These are phyloP conservation scores for Plectosphaerella sp. DNA, from an alignment of 2,329 filamentous ascomycete species.

Conservation along the genomic window DNA sequence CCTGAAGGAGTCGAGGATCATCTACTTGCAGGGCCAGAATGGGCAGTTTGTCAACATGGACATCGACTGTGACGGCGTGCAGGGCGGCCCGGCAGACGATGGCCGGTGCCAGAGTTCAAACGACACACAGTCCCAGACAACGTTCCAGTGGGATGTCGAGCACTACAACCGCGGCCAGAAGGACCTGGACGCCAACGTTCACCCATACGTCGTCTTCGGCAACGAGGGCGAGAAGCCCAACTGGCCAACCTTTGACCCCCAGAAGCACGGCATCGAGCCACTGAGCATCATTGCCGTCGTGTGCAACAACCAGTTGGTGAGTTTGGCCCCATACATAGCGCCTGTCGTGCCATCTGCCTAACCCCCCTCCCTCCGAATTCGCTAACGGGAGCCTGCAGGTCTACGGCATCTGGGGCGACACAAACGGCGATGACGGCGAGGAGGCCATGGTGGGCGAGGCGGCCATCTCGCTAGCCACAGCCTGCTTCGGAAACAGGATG, in stretches of 20 bases:
- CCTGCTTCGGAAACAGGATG: constrained; percentile 49
- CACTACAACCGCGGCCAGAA: constrained; percentile 26
- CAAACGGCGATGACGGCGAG: constrained; percentile 48
- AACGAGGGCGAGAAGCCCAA: constrained; percentile 26
- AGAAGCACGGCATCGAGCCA: constrained; percentile 32
- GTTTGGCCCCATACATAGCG: background rate
- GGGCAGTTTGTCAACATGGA: constrained; percentile 49
- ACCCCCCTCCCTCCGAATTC: background rate
- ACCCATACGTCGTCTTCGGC: constrained; percentile 45
- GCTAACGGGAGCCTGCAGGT: constrained; percentile 23
- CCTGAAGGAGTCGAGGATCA: constrained; percentile 29
- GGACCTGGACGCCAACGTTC: constrained; percentile 39
- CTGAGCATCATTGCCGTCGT: constrained; percentile 46
- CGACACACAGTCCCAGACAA: constrained; percentile 41
- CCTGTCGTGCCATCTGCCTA: background rate
- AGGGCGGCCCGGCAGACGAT: constrained; percentile 32
- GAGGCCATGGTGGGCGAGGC: constrained; percentile 50
- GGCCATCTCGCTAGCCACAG: constrained; percentile 51
- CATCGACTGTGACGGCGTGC: constrained; percentile 52
- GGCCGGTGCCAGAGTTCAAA: constrained; percentile 39
- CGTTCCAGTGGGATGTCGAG: constrained; percentile 36
- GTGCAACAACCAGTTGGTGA: constrained; percentile 36
- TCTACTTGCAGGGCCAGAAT: constrained; percentile 42
- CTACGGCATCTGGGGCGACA: constrained; percentile 59
- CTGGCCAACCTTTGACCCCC: constrained; percentile 28